Base-by-base conservation (phyloP, 148 eudicot species). In the Spergularia bocconei region DNA sequence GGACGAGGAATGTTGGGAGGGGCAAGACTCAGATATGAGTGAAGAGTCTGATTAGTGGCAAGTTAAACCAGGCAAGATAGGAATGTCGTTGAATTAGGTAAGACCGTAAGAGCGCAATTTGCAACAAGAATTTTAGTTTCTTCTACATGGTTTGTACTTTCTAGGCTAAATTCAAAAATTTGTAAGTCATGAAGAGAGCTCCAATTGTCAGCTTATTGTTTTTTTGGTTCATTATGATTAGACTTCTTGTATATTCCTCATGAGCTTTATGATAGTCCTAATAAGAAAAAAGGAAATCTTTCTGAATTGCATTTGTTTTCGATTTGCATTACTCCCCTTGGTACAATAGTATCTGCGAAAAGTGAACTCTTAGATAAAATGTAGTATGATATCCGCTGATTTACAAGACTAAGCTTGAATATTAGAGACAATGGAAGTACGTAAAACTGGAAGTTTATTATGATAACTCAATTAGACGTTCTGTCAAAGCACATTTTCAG, bases 1-100 rank as follows among this genome's bases (percentile, higher is more conserved):
- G 64, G 93, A 83, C 63, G 92, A 82, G 54, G 93, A 84, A 77
- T 79, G 75, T 60, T 79, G 79, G 84, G 86, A 78, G 12, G 87
- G 79, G 52, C 83, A 57, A 59, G 74, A 58, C 76, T 86, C 87
- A 2, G 88, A 81, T 77, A 58, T 29, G 21, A 89, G 86, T 51
- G 79, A 48, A n/a, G 83, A 79, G 48, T 78, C 88, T 6, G 91
- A 84, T 79, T 87, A 84, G 68, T 86, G 79, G 72, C 36, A 23
- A 17, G 47, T 57, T 72, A 41, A 38, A 48, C 70, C 50, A 66
- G 56, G 11, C 62, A 16, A 33, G 68, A 57, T 63, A 21, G 67
- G 36, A 19, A 47, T 41, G 57, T 63, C 14, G 3, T 11, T 29
- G 7, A 7, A 51, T 53, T 17, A 20, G 38, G 55, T 68, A 21